Conservation (phyloP, 139 green algal species). For the Chlamydomonas schloesseri region DNA sequence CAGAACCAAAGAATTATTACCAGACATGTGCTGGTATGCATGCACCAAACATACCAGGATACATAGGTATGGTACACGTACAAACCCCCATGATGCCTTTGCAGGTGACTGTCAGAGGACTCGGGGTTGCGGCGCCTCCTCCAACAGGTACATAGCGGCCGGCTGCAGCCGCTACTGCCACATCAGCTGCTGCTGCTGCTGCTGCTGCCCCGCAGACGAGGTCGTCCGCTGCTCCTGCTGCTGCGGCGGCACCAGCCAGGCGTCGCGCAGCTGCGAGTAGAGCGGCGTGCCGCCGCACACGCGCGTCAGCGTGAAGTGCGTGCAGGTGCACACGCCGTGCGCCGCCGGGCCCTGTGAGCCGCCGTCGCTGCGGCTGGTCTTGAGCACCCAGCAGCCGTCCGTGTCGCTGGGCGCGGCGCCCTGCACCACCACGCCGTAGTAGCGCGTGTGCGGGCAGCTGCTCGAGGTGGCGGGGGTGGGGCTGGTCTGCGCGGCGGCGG, state of each 20-base stretch:
- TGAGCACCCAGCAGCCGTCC: slow-evolving; percentile 54
- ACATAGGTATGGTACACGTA: no score
- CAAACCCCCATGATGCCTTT: no score
- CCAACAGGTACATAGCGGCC: no score
- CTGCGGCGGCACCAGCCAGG: not conserved
- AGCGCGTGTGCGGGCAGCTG: not conserved
- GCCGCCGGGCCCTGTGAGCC: not conserved
- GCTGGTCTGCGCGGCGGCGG: not conserved
- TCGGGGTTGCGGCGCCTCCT: no score
- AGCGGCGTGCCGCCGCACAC: slow-evolving; percentile 36
- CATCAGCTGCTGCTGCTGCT: no score
- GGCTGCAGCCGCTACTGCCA: no score
- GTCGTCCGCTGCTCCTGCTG: not conserved
- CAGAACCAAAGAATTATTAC: no score
- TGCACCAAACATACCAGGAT: no score
- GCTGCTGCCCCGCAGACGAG: no score
- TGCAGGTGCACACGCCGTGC: slow-evolving; percentile 13
- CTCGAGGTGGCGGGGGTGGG: no score
- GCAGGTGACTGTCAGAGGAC: no score
- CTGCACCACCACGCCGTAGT: slow-evolving; percentile 39
- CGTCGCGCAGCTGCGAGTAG: slow-evolving; percentile 37
- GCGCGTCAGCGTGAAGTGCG: slow-evolving; percentile 40
- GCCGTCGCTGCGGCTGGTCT: slow-evolving; percentile 14
- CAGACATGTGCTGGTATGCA: no score
- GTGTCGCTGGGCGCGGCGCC: not conserved